Percentiles rank a stretch among this genome's conserved stretches.
phyloP scores from a whole-genome alignment of 2,329 filamentous ascomycete genomes.

The Xylaria sp. region DNA sequence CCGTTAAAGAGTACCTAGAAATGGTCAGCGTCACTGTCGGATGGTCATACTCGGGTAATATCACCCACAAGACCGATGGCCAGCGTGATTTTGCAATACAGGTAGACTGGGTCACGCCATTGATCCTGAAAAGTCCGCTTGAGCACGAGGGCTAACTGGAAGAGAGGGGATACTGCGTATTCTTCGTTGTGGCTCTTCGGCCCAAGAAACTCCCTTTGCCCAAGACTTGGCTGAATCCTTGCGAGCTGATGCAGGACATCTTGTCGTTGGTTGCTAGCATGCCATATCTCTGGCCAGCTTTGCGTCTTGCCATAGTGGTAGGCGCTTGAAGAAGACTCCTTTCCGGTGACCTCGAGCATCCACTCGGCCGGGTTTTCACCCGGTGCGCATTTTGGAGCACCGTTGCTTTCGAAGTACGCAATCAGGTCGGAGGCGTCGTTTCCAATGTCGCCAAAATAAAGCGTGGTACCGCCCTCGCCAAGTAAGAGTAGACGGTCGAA shows the following conservation, averaged over 20 bases:
- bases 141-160: background rate
- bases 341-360: constrained; percentile 58
- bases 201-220: background rate
- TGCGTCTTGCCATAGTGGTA: constrained; percentile 25
- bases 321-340: background rate
- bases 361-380: constrained; percentile 74
- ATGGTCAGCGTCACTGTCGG: background rate
- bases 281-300: constrained; percentile 56
- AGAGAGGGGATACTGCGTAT: background rate
- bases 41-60: background rate
- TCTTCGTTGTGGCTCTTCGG: constrained; percentile 38
- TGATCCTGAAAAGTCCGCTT: constrained; percentile 12
- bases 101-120: constrained; percentile 14
- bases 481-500: constrained; percentile 77
- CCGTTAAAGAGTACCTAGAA: constrained; percentile 63
- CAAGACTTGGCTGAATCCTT: background rate
- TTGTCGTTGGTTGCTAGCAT: constrained; percentile 18
- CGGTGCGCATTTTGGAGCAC: constrained; percentile 54
- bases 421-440: constrained; percentile 58
- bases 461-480: constrained; percentile 40
- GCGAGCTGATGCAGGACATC: background rate
- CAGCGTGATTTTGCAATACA: constrained; percentile 13
- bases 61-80: constrained; percentile 12
- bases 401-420: constrained; percentile 67
- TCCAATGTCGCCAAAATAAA: constrained; percentile 74